Evolutionary conservation across 2,329 filamentous ascomycete genomes (phyloP).

Genomic region (Colletotrichum ledebouriae): DNA sequence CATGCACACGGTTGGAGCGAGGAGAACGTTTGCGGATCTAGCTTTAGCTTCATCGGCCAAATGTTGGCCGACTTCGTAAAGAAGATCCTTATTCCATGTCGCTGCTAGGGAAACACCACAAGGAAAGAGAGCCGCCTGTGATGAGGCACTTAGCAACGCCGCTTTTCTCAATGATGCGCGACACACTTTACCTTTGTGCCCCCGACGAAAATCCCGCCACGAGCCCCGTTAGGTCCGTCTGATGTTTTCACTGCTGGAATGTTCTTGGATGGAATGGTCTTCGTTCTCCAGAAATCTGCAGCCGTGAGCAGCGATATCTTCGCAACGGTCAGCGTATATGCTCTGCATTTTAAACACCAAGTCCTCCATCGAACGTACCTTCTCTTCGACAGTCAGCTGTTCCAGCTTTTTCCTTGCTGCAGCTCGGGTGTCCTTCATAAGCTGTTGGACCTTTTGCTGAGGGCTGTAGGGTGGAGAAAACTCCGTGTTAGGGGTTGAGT

Average conservation of each 20-base stretch:
- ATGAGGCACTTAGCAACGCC: not conserved
- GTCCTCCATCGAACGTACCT: conserved; percentile 54
- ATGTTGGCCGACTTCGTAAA: conserved; percentile 77
- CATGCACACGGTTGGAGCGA: conserved; percentile 85
- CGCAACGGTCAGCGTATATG: not conserved
- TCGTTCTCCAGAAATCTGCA: conserved; percentile 79
- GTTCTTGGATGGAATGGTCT: conserved; percentile 71
- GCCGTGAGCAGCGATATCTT: conserved; percentile 72
- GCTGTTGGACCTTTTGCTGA: conserved; percentile 50
- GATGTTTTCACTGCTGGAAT: conserved; percentile 76
- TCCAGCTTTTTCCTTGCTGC: conserved; percentile 64
- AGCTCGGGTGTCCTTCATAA: conserved; percentile 55
- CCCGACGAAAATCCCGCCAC: conserved; percentile 77
- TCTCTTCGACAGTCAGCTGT: conserved; percentile 68
- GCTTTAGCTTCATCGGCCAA: conserved; percentile 80
- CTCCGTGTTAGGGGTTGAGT: conserved; percentile 64
- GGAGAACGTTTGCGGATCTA: conserved; percentile 79
- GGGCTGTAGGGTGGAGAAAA: conserved; percentile 62
- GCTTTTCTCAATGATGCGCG: not conserved
- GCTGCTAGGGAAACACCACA: conserved; percentile 84
- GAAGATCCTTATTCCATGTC: conserved; percentile 81
- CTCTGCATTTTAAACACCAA: not conserved
- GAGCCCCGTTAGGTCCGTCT: conserved; percentile 78
- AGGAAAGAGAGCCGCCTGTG: conserved; percentile 80
- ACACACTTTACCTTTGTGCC: conserved; percentile 73